A percentile compares a stretch with the other conserved stretches of the same genome.
phyloP scores from a whole-genome alignment of 805 yeast species.

The Cephaloascus fragrans region DNA sequence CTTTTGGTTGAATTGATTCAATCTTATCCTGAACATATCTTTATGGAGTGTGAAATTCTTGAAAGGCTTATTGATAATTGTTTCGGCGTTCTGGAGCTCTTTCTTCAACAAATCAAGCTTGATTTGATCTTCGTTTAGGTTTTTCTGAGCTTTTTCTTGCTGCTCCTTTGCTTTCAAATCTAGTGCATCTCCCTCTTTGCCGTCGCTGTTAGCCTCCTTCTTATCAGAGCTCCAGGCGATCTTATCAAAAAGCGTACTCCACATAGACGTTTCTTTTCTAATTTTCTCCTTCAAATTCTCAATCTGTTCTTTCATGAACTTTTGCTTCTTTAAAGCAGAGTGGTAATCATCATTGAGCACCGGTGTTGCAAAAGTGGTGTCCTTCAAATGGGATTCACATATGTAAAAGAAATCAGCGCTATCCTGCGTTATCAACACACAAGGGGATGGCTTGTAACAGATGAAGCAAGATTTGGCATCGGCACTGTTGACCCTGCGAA shows the following conservation, averaged over 20 bases:
- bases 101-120: constrained; percentile 6
- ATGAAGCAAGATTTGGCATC: constrained; percentile 36
- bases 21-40: constrained; percentile 30
- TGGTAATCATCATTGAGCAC: constrained; percentile 24
- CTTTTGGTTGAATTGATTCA: constrained; percentile 24
- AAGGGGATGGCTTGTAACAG: constrained; percentile 38
- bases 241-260: constrained; percentile 17
- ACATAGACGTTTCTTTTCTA: constrained; percentile 22
- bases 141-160: constrained; percentile 25
- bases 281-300: constrained; percentile 13
- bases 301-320: constrained; percentile 12
- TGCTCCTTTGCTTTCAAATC: constrained; percentile 1
- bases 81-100: constrained; percentile 10
- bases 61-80: constrained; percentile 17
- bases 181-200: constrained; percentile 5
- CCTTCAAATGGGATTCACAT: constrained; percentile 37
- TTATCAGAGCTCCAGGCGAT: constrained; percentile 12
- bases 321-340: constrained; percentile 12
- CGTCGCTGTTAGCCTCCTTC: constrained; percentile 2
- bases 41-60: constrained; percentile 27
- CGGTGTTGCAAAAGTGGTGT: constrained; percentile 33
- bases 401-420: constrained; percentile 44
- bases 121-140: constrained; percentile 14
- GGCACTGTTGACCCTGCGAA: constrained; percentile 28
- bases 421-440: constrained; percentile 35